Evolutionary conservation across 2,329 filamentous ascomycete genomes (phyloP).

Genomic region (Phaeosphaeria sp.): DNA sequence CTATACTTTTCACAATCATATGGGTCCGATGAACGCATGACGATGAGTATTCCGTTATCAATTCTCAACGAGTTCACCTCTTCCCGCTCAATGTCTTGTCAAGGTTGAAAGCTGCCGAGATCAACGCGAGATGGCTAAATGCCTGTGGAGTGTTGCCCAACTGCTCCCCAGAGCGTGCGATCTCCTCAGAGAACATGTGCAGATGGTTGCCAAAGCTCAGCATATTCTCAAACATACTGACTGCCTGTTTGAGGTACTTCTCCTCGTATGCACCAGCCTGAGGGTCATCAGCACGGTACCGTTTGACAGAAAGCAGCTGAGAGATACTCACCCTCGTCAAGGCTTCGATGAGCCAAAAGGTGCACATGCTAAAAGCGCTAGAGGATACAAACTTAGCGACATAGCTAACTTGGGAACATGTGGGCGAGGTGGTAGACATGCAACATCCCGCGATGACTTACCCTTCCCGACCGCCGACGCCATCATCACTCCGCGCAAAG

Average conservation of each 20-base stretch:
- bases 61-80: neutral
- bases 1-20: no score
- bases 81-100: slow-evolving; percentile 55
- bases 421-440: no score
- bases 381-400: no score
- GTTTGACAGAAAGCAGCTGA: neutral
- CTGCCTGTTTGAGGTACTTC: slow-evolving; percentile 66
- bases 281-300: slow-evolving; percentile 6
- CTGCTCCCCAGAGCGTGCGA: slow-evolving; percentile 76
- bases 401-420: no score
- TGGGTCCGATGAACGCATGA: no score
- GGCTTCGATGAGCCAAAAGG: slow-evolving; percentile 82
- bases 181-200: slow-evolving; percentile 81
- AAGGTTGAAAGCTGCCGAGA: slow-evolving; percentile 80
- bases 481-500: slow-evolving; percentile 71
- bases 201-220: slow-evolving; percentile 78
- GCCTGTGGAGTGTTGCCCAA: slow-evolving; percentile 82
- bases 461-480: slow-evolving; percentile 76
- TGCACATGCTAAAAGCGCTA: slow-evolving; percentile 73
- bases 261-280: slow-evolving; percentile 61
- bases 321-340: slow-evolving; percentile 68
- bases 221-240: slow-evolving; percentile 80
- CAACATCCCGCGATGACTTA: no score
- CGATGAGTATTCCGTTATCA: neutral
- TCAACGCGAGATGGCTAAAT: slow-evolving; percentile 77